These are phyloP conservation scores for Fusarium pseudoanthophilum DNA, from an alignment of 2,329 filamentous ascomycete genomes.

Conservation along the genomic window DNA sequence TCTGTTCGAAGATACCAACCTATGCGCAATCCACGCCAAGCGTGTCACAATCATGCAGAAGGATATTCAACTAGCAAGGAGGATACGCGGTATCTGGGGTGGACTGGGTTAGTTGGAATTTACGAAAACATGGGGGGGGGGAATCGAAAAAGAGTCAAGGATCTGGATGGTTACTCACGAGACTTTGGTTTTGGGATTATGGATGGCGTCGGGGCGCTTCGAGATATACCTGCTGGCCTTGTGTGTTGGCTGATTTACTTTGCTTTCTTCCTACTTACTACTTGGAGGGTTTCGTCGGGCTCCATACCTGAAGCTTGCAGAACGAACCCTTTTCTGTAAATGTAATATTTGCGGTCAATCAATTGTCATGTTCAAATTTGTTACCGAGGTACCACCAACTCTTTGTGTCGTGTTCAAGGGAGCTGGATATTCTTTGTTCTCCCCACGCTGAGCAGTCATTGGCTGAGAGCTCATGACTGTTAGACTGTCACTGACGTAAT, in stretches of 20 bases:
- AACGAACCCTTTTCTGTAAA: background rate
- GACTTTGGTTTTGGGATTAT: conserved; percentile 24
- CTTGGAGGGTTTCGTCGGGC: background rate
- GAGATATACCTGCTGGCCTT: conserved; percentile 40
- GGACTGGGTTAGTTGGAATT: conserved; percentile 62
- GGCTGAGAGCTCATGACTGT: conserved; percentile 24
- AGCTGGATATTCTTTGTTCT: conserved; percentile 26
- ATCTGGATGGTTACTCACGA: conserved; percentile 9
- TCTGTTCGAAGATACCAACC: conserved; percentile 84
- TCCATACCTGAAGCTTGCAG: background rate
- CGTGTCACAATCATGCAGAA: conserved; percentile 98
- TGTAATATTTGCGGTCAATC: conserved; percentile 19
- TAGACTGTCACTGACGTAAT: conserved; percentile 36
- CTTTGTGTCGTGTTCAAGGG: background rate
- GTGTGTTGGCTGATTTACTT: conserved; percentile 24
- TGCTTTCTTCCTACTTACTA: conserved; percentile 5
- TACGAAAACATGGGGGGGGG: background rate
- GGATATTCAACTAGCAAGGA: conserved; percentile 91
- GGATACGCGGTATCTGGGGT: conserved; percentile 82
- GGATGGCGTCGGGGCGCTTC: conserved; percentile 35
- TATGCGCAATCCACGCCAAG: conserved; percentile 97
- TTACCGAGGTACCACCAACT: background rate
- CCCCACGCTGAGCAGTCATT: conserved; percentile 33
- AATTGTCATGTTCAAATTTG: conserved; percentile 8
- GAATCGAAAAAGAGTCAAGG: background rate